Percentiles rank a stretch among this genome's conserved stretches.
Evolutionary conservation across 768 basidiomycete species (phyloP).

Genomic region (Tricholoma hemisulphureum): DNA sequence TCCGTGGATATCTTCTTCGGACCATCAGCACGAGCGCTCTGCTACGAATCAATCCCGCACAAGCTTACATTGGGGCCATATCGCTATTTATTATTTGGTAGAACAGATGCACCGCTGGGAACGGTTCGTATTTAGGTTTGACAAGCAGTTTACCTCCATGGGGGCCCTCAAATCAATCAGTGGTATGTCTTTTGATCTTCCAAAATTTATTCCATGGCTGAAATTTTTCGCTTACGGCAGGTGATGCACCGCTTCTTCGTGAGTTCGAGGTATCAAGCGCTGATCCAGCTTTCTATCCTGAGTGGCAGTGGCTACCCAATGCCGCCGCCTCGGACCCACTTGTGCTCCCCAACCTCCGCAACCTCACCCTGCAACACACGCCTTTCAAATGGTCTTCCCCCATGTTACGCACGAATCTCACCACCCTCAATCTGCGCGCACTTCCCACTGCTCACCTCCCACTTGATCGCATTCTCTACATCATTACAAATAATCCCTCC

Average conservation of each 20-base stretch:
- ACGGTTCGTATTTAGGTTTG: slow-evolving; percentile 77
- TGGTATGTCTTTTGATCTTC: slow-evolving; percentile 40
- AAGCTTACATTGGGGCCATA: slow-evolving; percentile 75
- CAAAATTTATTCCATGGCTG: slow-evolving; percentile 4
- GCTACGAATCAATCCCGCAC: slow-evolving; percentile 35
- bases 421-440: slow-evolving; percentile 59
- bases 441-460: slow-evolving; percentile 63
- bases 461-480: slow-evolving; percentile 66
- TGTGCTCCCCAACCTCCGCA: slow-evolving; percentile 48
- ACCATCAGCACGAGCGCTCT: slow-evolving; percentile 23
- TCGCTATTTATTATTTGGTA: slow-evolving; percentile 74
- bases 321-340: slow-evolving; percentile 32
- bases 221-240: slow-evolving; percentile 32
- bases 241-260: slow-evolving; percentile 66
- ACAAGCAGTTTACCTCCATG: slow-evolving; percentile 73
- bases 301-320: slow-evolving; percentile 77
- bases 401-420: slow-evolving; percentile 59
- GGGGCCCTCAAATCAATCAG: slow-evolving; percentile 69
- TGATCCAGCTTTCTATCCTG: slow-evolving; percentile 58
- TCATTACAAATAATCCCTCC: slow-evolving; percentile 55
- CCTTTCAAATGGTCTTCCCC: slow-evolving; percentile 80
- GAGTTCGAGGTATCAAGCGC: slow-evolving; percentile 79
- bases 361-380: slow-evolving; percentile 65
- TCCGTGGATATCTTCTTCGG: slow-evolving; percentile 34
- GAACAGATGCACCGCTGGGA: slow-evolving; percentile 83